Base-by-base conservation (phyloP, 805 yeast genomes). In the Saturnispora quitensis region DNA sequence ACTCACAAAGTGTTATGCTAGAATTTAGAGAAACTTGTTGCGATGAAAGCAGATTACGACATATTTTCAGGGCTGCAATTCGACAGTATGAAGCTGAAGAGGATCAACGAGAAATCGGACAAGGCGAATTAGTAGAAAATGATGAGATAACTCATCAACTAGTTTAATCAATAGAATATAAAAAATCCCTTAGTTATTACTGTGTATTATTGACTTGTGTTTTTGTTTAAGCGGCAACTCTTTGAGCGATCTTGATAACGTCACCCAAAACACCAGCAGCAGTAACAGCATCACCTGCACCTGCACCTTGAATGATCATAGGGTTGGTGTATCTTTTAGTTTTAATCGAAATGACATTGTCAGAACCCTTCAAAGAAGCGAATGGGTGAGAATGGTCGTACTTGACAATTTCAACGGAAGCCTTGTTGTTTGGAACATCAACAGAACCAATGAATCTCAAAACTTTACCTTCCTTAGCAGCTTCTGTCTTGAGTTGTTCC, bases 241-340 rank as follows among this genome's bases (percentile, higher is more conserved):
- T 82, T 72, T 90, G 89, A 43, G 95, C 96, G 60, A 89, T 83
- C 75, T 89, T 93, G 66, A 93, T 78, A 36, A 87, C 83, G 67
- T 93, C 99, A 50, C 95, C 96, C 59, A 93, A 77, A 43, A 93
- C 97, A 70, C 99, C 99, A 62, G 67, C 67, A 43, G 84, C 83
- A 48, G 84, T 79, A 45, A 78, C 82, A 36, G 77, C 84, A 50
- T 83, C 82, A 58, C 95, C 93, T 61, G 84, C 83, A 63, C 95
- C 99, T 33, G 99, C 99, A 71, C 99, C 99, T 76, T 93, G 99
- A 62, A 93, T 78, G 56, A 93, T 84, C 67, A 93, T 76, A 50
- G 99, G 99, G 70, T 88, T 89, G 40, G 84, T 79, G 71, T 93
- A 93, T 73, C 99, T 86, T 67, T 87, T 82, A 33, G 97, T 85